These are phyloP conservation scores for Leishmania tarentolae DNA, from an alignment of 208 protist species.

Conservation along the genomic window DNA sequence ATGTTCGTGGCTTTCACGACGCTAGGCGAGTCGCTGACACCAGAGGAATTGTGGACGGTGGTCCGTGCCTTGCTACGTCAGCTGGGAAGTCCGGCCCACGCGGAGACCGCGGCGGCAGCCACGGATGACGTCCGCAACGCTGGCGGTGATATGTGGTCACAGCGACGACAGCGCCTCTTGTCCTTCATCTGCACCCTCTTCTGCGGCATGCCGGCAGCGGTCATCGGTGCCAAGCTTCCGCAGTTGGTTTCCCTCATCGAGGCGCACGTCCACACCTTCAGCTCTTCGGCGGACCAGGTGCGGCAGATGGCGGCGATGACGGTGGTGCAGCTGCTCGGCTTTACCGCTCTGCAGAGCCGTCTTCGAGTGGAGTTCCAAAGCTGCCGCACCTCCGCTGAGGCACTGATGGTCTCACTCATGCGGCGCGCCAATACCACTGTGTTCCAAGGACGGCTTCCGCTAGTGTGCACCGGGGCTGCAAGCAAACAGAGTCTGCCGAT, in stretches of 20 bases:
- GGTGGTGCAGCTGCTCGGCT: constrained; percentile 21
- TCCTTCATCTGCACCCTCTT: constrained; percentile 10
- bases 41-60: constrained; percentile 23
- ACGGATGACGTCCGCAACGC: background rate
- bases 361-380: constrained; percentile 1
- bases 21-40: background rate
- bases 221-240: constrained; percentile 15
- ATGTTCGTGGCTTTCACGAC: constrained; percentile 7
- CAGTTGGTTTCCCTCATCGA: constrained; percentile 29
- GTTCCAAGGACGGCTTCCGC: constrained; percentile 16
- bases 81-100: background rate
- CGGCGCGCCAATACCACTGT: constrained; percentile 11
- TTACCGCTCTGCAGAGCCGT: constrained; percentile 27
- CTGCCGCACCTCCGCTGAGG: constrained; percentile 12
- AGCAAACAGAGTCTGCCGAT: background rate
- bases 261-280: constrained; percentile 21
- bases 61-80: constrained; percentile 3
- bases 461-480: background rate
- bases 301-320: constrained; percentile 14
- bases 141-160: constrained; percentile 23
- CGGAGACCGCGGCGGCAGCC: background rate
- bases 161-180: constrained; percentile 24
- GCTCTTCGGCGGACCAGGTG: constrained; percentile 27
- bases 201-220: background rate
- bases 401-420: constrained; percentile 16